These are phyloP conservation scores for Rhododendron ovatum DNA, from an alignment of 148 eudicot genomes.

Conservation along the genomic window DNA sequence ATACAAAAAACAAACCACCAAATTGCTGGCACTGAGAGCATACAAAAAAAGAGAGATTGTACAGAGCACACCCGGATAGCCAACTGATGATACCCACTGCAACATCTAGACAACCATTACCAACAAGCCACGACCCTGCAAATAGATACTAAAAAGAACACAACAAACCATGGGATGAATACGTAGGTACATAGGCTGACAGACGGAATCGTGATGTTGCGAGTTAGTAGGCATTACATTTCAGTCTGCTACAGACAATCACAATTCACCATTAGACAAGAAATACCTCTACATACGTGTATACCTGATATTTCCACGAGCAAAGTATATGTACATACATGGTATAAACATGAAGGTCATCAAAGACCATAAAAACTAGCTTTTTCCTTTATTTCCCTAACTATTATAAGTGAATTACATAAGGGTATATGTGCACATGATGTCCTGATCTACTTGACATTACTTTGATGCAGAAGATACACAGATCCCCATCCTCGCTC, in stretches of 20 bases:
- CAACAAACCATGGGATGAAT: not conserved
- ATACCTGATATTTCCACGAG: not conserved
- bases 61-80: not conserved
- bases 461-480: slow-evolving; percentile 70
- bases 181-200: not conserved
- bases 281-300: not conserved
- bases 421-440: not conserved
- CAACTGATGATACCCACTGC: not conserved
- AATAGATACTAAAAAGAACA: not conserved
- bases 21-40: not conserved
- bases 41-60: not conserved
- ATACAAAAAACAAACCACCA: not conserved
- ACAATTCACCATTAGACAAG: not conserved
- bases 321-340: not conserved
- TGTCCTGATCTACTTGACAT: slow-evolving; percentile 27
- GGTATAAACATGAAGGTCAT: not conserved
- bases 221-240: not conserved
- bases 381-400: not conserved
- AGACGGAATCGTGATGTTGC: not conserved
- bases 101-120: not conserved
- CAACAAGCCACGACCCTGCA: not conserved
- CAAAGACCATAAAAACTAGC: not conserved
- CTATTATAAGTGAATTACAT: not conserved
- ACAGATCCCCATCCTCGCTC: slow-evolving; percentile 76
- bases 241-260: not conserved